Evolutionary conservation across 2,329 filamentous ascomycete genomes (phyloP).

Genomic region (Xylogone sp.): DNA sequence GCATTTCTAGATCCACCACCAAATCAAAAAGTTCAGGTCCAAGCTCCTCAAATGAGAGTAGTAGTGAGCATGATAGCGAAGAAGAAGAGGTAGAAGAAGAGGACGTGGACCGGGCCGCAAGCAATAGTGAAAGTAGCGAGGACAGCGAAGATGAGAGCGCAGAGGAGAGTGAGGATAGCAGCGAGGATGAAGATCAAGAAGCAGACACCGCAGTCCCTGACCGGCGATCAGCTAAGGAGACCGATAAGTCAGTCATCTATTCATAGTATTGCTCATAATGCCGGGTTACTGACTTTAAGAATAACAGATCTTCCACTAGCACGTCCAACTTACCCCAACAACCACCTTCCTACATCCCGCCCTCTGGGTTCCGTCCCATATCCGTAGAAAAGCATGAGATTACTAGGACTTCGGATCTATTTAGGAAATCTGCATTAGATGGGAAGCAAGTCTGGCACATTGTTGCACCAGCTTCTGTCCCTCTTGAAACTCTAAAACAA

Average conservation of each 20-base stretch:
- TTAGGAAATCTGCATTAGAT: constrained; percentile 54
- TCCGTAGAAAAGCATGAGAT: constrained; percentile 9
- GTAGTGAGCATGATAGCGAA: constrained; percentile 13
- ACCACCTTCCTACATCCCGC: constrained; percentile 6
- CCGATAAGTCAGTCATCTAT: constrained; percentile 4
- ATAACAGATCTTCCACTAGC: constrained; percentile 7
- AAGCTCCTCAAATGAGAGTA: constrained; percentile 16
- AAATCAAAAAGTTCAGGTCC: constrained; percentile 15
- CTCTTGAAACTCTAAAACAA: constrained; percentile 63
- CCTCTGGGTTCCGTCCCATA: constrained; percentile 19
- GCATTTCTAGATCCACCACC: constrained; percentile 12
- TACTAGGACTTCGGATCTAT: constrained; percentile 38
- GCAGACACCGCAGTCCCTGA: constrained; percentile 13
- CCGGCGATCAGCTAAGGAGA: constrained; percentile 4
- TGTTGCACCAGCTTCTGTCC: constrained; percentile 65
- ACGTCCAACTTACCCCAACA: constrained; percentile 11
- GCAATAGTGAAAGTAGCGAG: constrained; percentile 11
- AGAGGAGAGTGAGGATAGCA: constrained; percentile 21
- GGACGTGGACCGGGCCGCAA: constrained; percentile 9
- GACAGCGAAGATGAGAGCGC: constrained; percentile 12
- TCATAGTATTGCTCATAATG: no score
- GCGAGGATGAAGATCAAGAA: constrained; percentile 25
- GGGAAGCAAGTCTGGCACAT: constrained; percentile 82
- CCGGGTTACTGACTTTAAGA: constrained; percentile 8
- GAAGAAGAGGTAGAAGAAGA: constrained; percentile 13